Evolutionary conservation across 2,329 filamentous ascomycete species (phyloP), one percentile per base, ranked within the genome.

Genomic region (Epichloe bromicola): DNA sequence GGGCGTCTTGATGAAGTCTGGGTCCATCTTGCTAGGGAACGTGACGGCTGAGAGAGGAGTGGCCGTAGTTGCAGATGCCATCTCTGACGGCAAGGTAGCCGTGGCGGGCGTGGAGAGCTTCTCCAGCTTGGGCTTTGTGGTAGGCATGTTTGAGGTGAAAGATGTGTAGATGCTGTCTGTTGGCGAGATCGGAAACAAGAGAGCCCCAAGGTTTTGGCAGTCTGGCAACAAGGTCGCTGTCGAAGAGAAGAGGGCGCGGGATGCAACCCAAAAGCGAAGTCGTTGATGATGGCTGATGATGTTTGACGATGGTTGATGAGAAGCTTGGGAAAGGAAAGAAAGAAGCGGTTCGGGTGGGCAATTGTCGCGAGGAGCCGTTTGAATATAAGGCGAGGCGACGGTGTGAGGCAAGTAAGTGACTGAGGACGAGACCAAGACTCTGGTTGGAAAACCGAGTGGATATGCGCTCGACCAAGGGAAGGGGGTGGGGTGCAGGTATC

Each of bases 1-100:
- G 46, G 90, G 90, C 4, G 90, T 96, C 70, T 90, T 91, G 73
- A 90, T 79, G 59, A 78, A 75, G 51, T 73, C 72, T 7, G 70
- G 64, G 36, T 69, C 71, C 8, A 70, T 67, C 55, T 68, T 69
- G 56, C 63, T 66, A 41, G 62, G 58, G 53, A 67, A 67, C 34
- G 63, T 67, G 52, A 67, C 62, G 52, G 67, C 73, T 54, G 65
- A 82, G 62, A 86, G 74, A 46, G 86, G 86, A 57, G 83, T 90
- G 57, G 77, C 79, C 45, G 83, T 79, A 56, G 80, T 80, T 52
- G 80, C 74, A 59, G 82, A 82, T 53, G 76, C 74, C 57, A 75
- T 74, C 65, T 74, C 76, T 61, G 67, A 85, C 33, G 78, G 78
- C 60, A 83, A 84, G 49, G 75, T 80, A 56, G 76, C 76, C 55